These are phyloP conservation scores for Fomitopsis betulina DNA, from an alignment of 1,284 basidiomycete species.

Conservation along the genomic window DNA sequence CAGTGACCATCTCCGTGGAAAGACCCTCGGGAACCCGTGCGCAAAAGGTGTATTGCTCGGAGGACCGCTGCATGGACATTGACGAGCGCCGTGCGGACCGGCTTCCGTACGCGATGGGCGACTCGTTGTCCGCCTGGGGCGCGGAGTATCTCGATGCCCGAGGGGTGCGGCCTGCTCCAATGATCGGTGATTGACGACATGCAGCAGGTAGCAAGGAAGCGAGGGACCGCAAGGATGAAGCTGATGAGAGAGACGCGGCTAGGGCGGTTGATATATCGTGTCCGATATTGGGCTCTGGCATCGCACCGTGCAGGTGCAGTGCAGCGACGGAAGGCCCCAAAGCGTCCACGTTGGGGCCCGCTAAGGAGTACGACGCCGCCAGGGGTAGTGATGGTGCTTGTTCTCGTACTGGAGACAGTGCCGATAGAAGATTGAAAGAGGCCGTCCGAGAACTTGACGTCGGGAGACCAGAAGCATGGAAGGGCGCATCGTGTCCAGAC, in stretches of 20 bases:
- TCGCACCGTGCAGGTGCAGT: neutral
- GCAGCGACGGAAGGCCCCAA: neutral
- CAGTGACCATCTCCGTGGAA: slow-evolving; percentile 30
- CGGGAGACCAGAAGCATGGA: too few relatives aligned
- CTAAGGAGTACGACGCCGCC: too few relatives aligned
- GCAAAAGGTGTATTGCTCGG: slow-evolving; percentile 28
- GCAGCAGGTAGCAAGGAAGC: neutral
- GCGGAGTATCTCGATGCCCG: neutral
- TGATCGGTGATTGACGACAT: neutral
- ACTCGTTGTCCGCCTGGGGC: slow-evolving; percentile 3
- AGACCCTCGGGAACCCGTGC: slow-evolving; percentile 19
- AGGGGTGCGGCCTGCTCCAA: neutral
- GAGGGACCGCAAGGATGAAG: neutral
- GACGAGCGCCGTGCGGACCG: slow-evolving; percentile 14
- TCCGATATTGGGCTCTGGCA: neutral
- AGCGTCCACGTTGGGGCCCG: neutral
- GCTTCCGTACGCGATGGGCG: slow-evolving; percentile 15
- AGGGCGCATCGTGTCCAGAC: neutral
- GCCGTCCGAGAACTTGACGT: neutral
- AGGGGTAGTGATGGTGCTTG: neutral
- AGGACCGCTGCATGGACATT: slow-evolving; percentile 13
- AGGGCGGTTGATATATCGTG: neutral
- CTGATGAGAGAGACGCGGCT: neutral
- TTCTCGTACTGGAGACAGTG: neutral
- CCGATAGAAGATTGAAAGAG: neutral